phyloP scores from a whole-genome alignment of 192 early-diverging fungal genomes.

The Funneliformis geosporum region DNA sequence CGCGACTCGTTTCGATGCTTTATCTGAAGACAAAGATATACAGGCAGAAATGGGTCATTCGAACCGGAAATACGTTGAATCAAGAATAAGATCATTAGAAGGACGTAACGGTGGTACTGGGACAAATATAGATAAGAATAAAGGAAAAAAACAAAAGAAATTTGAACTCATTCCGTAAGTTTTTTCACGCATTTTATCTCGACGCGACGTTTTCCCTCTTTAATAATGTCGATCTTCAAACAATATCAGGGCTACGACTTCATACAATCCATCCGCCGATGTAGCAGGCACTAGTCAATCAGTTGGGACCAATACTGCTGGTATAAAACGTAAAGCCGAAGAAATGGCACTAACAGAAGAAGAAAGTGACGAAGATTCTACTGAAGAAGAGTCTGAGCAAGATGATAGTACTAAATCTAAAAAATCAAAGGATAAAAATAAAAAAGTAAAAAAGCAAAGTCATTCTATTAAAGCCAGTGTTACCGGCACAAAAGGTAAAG shows the following conservation, averaged over 20 bases:
- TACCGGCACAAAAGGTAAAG: too few relatives aligned
- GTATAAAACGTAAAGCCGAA: not conserved
- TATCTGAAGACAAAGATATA: conserved; percentile 63
- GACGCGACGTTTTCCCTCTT: not conserved
- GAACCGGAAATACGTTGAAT: conserved; percentile 12
- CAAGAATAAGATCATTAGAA: conserved; percentile 16
- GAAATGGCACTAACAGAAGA: not conserved
- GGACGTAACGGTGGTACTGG: not conserved
- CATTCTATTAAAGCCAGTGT: too few relatives aligned
- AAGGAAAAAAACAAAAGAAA: not conserved
- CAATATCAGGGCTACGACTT: not conserved
- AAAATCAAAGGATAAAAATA: not conserved
- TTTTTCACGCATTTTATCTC: not conserved
- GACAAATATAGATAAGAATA: not conserved
- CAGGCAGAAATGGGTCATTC: conserved; percentile 18
- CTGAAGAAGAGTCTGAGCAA: not conserved
- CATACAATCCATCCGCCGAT: not conserved
- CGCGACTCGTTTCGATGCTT: conserved; percentile 88
- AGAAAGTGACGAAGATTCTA: not conserved
- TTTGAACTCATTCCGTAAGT: not conserved
- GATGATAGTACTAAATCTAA: not conserved
- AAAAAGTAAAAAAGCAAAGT: not conserved
- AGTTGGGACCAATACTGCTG: not conserved
- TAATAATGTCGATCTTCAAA: not conserved
- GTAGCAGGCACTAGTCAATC: not conserved